Evolutionary conservation across 1,284 basidiomycete genomes (phyloP).

Genomic region (Marasmius sp.): DNA sequence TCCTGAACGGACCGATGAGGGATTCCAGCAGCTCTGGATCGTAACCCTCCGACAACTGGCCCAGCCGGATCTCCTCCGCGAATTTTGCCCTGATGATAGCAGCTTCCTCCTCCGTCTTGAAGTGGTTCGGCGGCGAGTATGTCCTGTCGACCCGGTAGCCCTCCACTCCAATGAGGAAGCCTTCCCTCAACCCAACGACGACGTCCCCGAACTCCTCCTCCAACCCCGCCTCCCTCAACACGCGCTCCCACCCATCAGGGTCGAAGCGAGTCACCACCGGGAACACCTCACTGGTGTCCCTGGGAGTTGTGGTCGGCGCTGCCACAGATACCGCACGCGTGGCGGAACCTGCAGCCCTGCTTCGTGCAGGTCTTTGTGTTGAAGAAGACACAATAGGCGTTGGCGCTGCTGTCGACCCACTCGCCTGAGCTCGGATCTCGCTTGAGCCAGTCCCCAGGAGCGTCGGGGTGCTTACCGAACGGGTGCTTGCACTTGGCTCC

Average conservation of each 20-base stretch:
- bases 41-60: not conserved
- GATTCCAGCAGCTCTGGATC: not conserved
- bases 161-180: conserved; percentile 2
- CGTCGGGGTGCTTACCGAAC: too few relatives aligned
- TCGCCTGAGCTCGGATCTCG: too few relatives aligned
- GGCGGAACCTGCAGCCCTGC: not conserved
- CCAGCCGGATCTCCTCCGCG: not conserved
- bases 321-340: not conserved
- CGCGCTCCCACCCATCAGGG: too few relatives aligned
- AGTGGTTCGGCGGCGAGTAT: not conserved
- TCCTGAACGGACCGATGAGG: not conserved
- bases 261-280: too few relatives aligned
- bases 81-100: not conserved
- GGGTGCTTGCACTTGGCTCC: too few relatives aligned
- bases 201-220: not conserved
- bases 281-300: not conserved
- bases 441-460: too few relatives aligned
- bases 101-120: conserved; percentile 1
- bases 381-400: too few relatives aligned
- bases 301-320: not conserved
- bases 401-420: too few relatives aligned
- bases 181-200: not conserved
- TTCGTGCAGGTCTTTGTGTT: too few relatives aligned
- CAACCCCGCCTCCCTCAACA: not conserved
- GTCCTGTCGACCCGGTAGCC: not conserved